These are phyloP conservation scores for Naganishia vaughanmartiniae DNA, from an alignment of 768 basidiomycete genomes.

Conservation along the genomic window DNA sequence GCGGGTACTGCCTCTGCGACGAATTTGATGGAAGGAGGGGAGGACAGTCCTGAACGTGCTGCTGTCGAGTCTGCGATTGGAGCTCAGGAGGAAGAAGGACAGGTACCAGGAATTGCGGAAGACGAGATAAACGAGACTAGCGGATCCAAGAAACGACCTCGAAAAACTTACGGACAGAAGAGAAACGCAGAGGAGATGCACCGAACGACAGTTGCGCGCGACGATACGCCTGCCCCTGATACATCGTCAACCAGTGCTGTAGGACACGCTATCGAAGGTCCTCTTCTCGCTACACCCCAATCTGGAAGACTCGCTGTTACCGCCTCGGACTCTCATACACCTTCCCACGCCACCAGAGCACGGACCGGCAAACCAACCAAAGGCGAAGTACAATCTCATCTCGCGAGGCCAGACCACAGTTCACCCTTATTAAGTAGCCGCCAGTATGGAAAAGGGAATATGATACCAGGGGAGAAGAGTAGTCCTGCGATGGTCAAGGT, in stretches of 20 bases:
- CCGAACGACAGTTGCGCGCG: too few relatives aligned
- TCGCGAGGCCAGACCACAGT: neutral
- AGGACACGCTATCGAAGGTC: neutral
- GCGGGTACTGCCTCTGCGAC: neutral
- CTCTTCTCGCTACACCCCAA: neutral
- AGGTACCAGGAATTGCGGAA: neutral
- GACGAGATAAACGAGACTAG: neutral
- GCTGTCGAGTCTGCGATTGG: conserved; percentile 23
- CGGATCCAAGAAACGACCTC: neutral
- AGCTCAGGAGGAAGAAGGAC: conserved; percentile 2
- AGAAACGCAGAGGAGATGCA: neutral
- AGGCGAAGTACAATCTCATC: too few relatives aligned
- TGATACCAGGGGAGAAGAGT: neutral
- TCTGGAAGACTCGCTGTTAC: neutral
- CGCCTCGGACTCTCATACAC: neutral
- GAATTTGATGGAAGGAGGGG: conserved; percentile 1
- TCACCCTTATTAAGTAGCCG: neutral
- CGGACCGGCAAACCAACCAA: neutral
- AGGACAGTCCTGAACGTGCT: conserved; percentile 23
- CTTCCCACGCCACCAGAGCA: conserved; percentile 1
- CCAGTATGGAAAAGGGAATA: neutral
- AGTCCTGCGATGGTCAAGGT: conserved; percentile 15
- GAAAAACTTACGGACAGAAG: neutral
- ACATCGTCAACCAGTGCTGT: too few relatives aligned
- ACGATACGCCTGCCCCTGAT: neutral